phyloP scores from a whole-genome alignment of 2,329 filamentous ascomycete species.

The Ceratocystis colombiana region DNA sequence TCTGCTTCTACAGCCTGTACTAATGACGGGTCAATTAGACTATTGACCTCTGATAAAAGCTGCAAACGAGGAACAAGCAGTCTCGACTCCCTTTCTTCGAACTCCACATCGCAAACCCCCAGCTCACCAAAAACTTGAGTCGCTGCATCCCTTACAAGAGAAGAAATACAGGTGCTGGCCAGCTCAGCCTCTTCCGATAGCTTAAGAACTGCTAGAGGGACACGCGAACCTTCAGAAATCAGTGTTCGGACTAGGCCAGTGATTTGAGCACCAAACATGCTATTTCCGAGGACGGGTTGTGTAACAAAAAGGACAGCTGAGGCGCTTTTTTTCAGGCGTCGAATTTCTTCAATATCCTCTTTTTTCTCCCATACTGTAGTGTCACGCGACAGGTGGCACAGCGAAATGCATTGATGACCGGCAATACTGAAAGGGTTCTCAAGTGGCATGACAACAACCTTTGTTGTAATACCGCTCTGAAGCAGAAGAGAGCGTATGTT shows the following conservation, averaged over 20 bases:
- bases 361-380: not conserved
- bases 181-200: conserved; percentile 33
- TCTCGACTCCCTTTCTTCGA: conserved; percentile 33
- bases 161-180: conserved; percentile 33
- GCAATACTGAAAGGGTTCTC: not conserved
- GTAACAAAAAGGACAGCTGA: conserved; percentile 42
- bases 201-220: conserved; percentile 11
- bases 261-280: conserved; percentile 35
- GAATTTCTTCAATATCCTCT: conserved; percentile 35
- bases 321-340: conserved; percentile 33
- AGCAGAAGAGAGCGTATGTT: conserved; percentile 8
- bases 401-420: conserved; percentile 16
- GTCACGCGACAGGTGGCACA: conserved; percentile 13
- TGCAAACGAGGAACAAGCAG: conserved; percentile 40
- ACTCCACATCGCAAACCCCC: conserved; percentile 32
- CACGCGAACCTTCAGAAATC: conserved; percentile 41
- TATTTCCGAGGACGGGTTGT: conserved; percentile 32
- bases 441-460: not conserved
- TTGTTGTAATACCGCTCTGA: not conserved
- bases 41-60: conserved; percentile 36
- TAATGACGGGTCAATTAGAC: conserved; percentile 35
- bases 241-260: conserved; percentile 41
- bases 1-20: not conserved
- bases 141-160: not conserved
- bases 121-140: conserved; percentile 14